Evolutionary conservation across 2,329 filamentous ascomycete species (phyloP), one percentile per base, ranked within the genome.

Genomic region (Fusarium falciforme): DNA sequence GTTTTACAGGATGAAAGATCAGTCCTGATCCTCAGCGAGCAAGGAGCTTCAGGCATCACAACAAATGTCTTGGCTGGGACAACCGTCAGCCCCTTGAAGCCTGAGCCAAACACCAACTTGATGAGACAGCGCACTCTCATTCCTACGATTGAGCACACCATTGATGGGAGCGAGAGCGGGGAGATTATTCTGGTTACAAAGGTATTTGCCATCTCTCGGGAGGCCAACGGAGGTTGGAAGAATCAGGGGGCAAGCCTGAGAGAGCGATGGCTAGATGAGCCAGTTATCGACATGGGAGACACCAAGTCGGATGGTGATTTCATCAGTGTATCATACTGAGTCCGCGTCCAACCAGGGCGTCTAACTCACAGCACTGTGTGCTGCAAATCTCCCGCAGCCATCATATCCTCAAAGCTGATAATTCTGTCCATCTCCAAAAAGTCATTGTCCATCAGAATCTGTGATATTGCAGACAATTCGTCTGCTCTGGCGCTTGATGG

Each of bases 391-490:
- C 59, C 59, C 8, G 70, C 73, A 36, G 79, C 79, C 66, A 80
- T 76, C 64, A 77, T 75, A 40, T 82, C 79, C 36, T 80, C 76
- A 22, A 80, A 79, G n/a, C 77, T 80, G 12, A 82, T 82, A 3
- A 82, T 68, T 2, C 80, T 68, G 16, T 82, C 80, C 75, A 81
- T 76, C 2, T 77, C 77, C 47, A 79, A 64, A 52, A 80, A 81
- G 0, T 72, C 52, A 31, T 80, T 76, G 27, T 80, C 74, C 67
- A 79, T 76, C 14, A 80, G 58, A 54, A 74, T 76, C 25, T 78
- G 77, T 2, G 57, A 40, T 59, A 40, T 40, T 10, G 58, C 49
- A 0, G 77, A 75, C 1, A 79, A 67, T 42, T 76, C 72, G 11
- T 79, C 44, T 10, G 44, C 77, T 6, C 61, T 64, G 17, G 54